A percentile compares a stretch with the other conserved stretches of the same genome.
Evolutionary conservation across 352 stramenopile genomes (phyloP).

Genomic region (Phytophthora pinifolia): DNA sequence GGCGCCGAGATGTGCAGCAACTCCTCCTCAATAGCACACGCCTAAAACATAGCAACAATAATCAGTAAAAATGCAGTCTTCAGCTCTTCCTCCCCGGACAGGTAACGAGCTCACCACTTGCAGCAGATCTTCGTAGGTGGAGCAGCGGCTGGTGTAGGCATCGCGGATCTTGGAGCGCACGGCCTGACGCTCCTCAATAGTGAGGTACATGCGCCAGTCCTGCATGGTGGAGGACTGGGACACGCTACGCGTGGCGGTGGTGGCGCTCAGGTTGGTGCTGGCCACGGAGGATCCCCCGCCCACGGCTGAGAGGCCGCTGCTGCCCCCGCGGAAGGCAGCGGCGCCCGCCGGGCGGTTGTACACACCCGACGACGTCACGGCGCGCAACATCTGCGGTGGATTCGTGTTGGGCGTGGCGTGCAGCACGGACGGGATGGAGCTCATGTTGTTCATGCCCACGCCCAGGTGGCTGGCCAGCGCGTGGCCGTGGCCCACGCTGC

Average conservation of each 20-base stretch:
- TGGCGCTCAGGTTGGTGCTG: slow-evolving; percentile 26
- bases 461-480: slow-evolving; percentile 49
- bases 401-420: slow-evolving; percentile 68
- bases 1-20: slow-evolving; percentile 87
- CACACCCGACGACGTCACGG: slow-evolving; percentile 79
- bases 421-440: slow-evolving; percentile 78
- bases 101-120: slow-evolving; percentile 64
- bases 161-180: slow-evolving; percentile 88
- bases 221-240: slow-evolving; percentile 74
- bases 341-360: slow-evolving; percentile 63
- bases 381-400: slow-evolving; percentile 82
- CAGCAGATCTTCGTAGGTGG: slow-evolving; percentile 86
- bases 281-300: slow-evolving; percentile 8
- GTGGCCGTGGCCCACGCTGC: slow-evolving; percentile 39
- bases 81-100: neutral
- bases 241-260: slow-evolving; percentile 50
- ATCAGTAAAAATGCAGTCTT: neutral
- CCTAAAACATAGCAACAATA: slow-evolving; percentile 33
- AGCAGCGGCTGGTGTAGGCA: slow-evolving; percentile 83
- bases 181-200: slow-evolving; percentile 88
- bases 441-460: slow-evolving; percentile 74
- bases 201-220: slow-evolving; percentile 90
- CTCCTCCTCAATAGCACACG: slow-evolving; percentile 88
- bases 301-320: slow-evolving; percentile 21
- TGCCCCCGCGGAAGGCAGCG: slow-evolving; percentile 30